Base-by-base conservation (phyloP, 1,139 yeast species). In the Wickerhamomyces sp. region DNA sequence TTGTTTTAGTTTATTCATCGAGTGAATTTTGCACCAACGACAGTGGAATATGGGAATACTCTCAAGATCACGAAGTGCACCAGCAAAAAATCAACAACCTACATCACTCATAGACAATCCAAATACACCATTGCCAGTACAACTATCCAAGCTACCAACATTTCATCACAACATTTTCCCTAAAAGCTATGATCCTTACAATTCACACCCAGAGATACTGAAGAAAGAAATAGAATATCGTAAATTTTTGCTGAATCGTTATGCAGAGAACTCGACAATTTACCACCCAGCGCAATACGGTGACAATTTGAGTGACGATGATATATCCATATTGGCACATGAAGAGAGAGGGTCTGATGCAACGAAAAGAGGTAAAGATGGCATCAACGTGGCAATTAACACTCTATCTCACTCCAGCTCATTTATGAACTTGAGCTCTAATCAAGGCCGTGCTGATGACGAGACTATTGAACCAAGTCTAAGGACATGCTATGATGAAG, bases 241-340 rank as follows among this genome's bases (percentile, higher is more conserved):
- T 25, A 33, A 41, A 1, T 13, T 26, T 1, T 15, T 47, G 7
- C n/a, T 47, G 10, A 8, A 6, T 3, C 31, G 18, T 7, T 43
- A 42, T 24, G 33, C 29, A 5, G 44, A 37, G 16, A 27, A 31
- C 15, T 43, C 53, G 1, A 18, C 14, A 1, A 29, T 46, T 0
- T 51, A 51, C 30, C 14, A 31, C 9, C 44, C 42, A 28, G 36
- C n/a, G 0, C 29, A 44, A 2, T 51, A 51, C 28, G 40, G 40
- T 2, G 38, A 33, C 10, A 25, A 34, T 2, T 34, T 43, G 18
- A 46, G 52, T 26, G 51, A 46, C 26, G 53, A 51, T 31, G 55
- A 51, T 22, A 21, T 35, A 3, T 41, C 40, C 7, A 37, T 45
- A n/a, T n/a, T 33, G 8, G 38, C 28, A 6, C 36, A 18, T 6